Conservation (phyloP, 169 alveolate species). For the Haemoproteus tartakovskyi region DNA sequence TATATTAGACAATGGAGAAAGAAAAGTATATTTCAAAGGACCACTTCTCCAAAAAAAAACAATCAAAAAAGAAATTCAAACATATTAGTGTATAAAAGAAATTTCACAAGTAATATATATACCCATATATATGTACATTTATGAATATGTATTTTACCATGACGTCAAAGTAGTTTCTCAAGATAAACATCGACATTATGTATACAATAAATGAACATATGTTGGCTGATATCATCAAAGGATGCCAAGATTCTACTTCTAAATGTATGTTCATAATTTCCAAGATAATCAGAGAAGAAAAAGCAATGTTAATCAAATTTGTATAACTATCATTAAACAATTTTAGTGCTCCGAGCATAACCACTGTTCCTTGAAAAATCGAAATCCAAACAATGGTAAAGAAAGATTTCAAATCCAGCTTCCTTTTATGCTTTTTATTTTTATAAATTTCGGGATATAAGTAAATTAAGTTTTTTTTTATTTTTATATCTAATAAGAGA, state of each 20-base stretch:
- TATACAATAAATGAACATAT: slow-evolving; percentile 80
- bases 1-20: neutral
- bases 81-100: too few relatives aligned
- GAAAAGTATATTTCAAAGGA: neutral
- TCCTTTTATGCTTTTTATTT: slow-evolving; percentile 91
- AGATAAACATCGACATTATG: slow-evolving; percentile 82
- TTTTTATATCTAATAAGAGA: slow-evolving; percentile 91
- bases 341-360: slow-evolving; percentile 91
- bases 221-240: slow-evolving; percentile 80
- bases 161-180: slow-evolving; percentile 89
- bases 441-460: slow-evolving; percentile 94
- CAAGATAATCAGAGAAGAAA: slow-evolving; percentile 91
- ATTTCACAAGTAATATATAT: too few relatives aligned
- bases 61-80: too few relatives aligned
- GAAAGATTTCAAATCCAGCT: slow-evolving; percentile 90
- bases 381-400: slow-evolving; percentile 95
- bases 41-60: too few relatives aligned
- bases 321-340: slow-evolving; percentile 89
- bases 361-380: slow-evolving; percentile 91
- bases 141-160: too few relatives aligned
- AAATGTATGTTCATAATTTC: slow-evolving; percentile 93
- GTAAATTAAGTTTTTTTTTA: slow-evolving; percentile 82
- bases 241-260: slow-evolving; percentile 90
- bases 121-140: too few relatives aligned
- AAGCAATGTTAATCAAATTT: slow-evolving; percentile 93